Conservation (phyloP, 345 rosid species). For the Eucalyptus erythrocorys region DNA sequence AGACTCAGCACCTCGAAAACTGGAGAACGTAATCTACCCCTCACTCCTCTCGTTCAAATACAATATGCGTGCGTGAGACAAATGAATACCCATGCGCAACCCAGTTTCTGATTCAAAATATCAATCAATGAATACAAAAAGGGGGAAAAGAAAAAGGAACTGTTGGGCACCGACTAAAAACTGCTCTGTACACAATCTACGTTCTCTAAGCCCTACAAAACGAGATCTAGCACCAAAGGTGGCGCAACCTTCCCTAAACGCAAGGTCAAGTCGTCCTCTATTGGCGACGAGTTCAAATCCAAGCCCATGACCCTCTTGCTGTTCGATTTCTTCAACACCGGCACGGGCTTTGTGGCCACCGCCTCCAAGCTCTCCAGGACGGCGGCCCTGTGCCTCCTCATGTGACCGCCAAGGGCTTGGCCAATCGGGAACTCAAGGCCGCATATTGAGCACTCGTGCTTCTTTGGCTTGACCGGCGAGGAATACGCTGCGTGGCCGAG, state of each 20-base stretch:
- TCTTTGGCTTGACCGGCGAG: slow-evolving; percentile 44
- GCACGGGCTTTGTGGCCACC: background rate
- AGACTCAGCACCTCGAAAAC: background rate
- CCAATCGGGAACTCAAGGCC: slow-evolving; percentile 74
- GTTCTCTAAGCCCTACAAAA: background rate
- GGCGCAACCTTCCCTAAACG: slow-evolving; percentile 28
- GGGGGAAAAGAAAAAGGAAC: background rate
- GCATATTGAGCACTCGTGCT: slow-evolving; percentile 80
- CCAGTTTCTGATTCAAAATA: background rate
- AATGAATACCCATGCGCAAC: no score
- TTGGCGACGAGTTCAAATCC: slow-evolving; percentile 64
- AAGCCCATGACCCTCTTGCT: slow-evolving; percentile 31
- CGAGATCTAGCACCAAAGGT: background rate
- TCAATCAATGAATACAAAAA: background rate
- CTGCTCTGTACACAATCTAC: background rate
- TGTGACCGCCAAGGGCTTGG: slow-evolving; percentile 92
- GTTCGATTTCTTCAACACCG: slow-evolving; percentile 53
- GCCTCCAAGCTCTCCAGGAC: background rate
- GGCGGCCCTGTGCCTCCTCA: slow-evolving; percentile 63
- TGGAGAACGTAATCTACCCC: background rate
- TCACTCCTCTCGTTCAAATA: background rate
- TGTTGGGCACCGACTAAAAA: background rate
- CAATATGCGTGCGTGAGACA: background rate
- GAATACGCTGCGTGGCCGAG: background rate
- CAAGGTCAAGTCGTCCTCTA: slow-evolving; percentile 51